phyloP scores from a whole-genome alignment of 1,284 basidiomycete genomes.

The Cryptococcus amylolentus region DNA sequence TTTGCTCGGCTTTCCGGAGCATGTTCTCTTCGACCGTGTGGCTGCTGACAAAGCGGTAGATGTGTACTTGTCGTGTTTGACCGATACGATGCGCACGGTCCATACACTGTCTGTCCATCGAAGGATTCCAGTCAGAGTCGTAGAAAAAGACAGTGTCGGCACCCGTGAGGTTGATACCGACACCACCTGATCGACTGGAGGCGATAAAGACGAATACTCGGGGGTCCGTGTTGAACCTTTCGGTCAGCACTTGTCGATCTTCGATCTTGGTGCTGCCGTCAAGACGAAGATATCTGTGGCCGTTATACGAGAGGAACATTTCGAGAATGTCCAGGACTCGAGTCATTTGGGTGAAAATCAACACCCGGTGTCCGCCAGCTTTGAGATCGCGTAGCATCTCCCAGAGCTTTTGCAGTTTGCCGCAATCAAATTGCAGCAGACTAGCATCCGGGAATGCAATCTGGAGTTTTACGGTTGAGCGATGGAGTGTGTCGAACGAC shows the following conservation, averaged over 20 bases:
- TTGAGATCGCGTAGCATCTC: constrained; percentile 77
- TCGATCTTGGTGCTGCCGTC: constrained; percentile 96
- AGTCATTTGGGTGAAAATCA: constrained; percentile 99
- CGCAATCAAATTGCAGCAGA: constrained; percentile 92
- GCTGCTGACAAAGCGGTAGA: constrained; percentile 86
- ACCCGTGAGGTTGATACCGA: constrained; percentile 95
- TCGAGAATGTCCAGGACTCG: constrained; percentile 90
- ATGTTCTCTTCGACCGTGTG: constrained; percentile 92
- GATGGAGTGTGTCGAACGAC: constrained; percentile 65
- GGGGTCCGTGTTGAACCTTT: constrained; percentile 92
- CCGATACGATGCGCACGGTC: constrained; percentile 77
- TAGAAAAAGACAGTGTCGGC: constrained; percentile 91
- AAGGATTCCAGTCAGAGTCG: constrained; percentile 96
- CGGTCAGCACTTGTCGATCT: constrained; percentile 90
- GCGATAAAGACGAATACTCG: constrained; percentile 91
- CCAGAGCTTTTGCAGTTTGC: constrained; percentile 84
- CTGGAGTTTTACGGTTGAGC: constrained; percentile 76
- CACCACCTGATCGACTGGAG: constrained; percentile 86
- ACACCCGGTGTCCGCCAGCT: constrained; percentile 77
- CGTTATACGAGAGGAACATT: constrained; percentile 87
- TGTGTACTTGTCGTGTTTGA: constrained; percentile 94
- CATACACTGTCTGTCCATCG: constrained; percentile 96
- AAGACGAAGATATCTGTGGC: constrained; percentile 85
- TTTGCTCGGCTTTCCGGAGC: constrained; percentile 93
- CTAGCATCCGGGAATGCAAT: constrained; percentile 91